Evolutionary conservation across 805 yeast genomes (phyloP), one percentile per base, ranked within the genome.

Genomic region (Lachancea thermotolerans): DNA sequence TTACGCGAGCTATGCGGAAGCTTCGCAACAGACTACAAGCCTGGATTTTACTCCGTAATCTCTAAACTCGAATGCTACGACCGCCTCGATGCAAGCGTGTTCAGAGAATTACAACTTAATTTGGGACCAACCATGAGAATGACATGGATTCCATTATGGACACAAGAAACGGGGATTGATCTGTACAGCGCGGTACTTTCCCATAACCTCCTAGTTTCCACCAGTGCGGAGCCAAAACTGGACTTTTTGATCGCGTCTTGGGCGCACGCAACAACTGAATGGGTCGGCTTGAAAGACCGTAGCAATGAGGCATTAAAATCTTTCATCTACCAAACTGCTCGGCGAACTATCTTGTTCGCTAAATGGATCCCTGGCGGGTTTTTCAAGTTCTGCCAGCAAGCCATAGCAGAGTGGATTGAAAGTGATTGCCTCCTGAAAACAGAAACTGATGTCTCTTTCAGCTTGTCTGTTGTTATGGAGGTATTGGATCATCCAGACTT

Each of bases 401-500:
- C 34, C 15, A 3, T 35, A 17, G 37, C 48, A 6, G 16, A 32
- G 14, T 31, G 21, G 15, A 31, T 35, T 15, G 33, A 27, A 14
- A 41, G 44, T 15, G 46, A 48, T 28, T 39, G 48, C 34, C 37
- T 48, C 28, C 14, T 30, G 21, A 40, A 21, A 14, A 12, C 25
- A 10, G 14, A 35, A n/a, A 25, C 41, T n/a, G 46, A 41, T 11
- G 15, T 44, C 16, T 31, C 41, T 14, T 57, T 62, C 42, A 44
- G 51, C 44, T 46, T 60, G 16, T 50, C 53, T 42, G 46, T 60
- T 21, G 35, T 63, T 10, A 55, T 64, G 67, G 68, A 64, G 46
- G 31, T 63, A 1, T 49, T 63, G 27, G 68, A 64, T 44, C 68
- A 63, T 46, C 62, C 66, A 7, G 59, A 60, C 25, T 43, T 57